Base-by-base conservation (phyloP, 495 filamentous ascomycete species). In the Cairneyella variabilis region DNA sequence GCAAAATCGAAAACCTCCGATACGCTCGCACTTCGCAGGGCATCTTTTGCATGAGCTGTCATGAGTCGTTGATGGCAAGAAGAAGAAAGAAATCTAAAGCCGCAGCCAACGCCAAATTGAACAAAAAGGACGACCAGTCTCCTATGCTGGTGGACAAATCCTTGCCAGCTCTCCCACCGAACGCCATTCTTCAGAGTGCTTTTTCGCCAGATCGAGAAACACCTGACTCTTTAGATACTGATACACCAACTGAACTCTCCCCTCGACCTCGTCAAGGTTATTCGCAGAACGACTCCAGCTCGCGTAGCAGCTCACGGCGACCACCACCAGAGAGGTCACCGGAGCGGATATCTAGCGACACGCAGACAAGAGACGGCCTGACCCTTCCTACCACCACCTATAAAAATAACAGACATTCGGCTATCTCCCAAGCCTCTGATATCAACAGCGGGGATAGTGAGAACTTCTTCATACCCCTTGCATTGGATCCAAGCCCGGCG, bases 11-110 rank as follows among this genome's bases (percentile, higher is more conserved):
- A 67, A 99, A 99, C 66, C 75, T 99, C 48, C 88, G 95, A 63
- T 99, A 99, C 78, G 95, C 95, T 17, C 80, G 93, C 53, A 99
- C 95, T 0, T 97, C 95, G 10, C 93, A 97, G 67, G 95, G 95
- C 32, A 99, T 97, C 46, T 97, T 99, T 67, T 99, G 95, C 76
- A 99, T 99, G 95, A 91, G 86, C 64, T 99, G 95, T 65, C 95
- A 99, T 65, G 95, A 99, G 65, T 91, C 89, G n/a, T 70, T 99
- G 26, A 99, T 99, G 95, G 90, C 93, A 41, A 77, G 95, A 52
- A 79, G 95, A 59, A 81, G 90, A 51, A 99, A 99, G 71, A 92
- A 91, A 64, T 80, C 85, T 63, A 85, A 88, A 68, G 80, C 77
- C 48, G 71, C 80, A 2, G 62, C 70, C 55, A 71, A 82, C 58